Base-by-base conservation (phyloP, 2,329 filamentous ascomycete genomes). In the Claviceps lovelessii region DNA sequence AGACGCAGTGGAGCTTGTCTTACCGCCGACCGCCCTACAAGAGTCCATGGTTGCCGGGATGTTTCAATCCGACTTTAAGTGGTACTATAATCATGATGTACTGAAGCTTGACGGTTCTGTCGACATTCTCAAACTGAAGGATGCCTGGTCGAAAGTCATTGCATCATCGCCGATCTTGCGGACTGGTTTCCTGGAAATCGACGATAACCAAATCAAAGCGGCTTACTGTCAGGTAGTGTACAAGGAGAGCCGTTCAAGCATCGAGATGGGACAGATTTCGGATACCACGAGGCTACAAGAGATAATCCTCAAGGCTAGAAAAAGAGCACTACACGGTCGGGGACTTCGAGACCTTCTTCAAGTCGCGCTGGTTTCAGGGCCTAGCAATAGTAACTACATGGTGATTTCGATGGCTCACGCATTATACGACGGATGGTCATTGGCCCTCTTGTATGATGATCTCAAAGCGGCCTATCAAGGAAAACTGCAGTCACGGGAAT, bases 51-150 rank as follows among this genome's bases (percentile, higher is more conserved):
- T 94, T 3, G 83, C 84, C 0, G 86, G 88, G 57, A 95, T 95
- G 86, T 60, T 89, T 0, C 75, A 80, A 17, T 93, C 89, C 0
- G 74, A 80, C 3, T 91, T 86, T 61, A 71, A 75, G 11, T 78
- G 83, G 58, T 97, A 97, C 65, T 94, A 89, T 72, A 95, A 94
- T 58, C 84, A 93, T 55, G 87, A 95, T 61, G 69, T 91, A 2
- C 72, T 94, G 28, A 76, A 82, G 58, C 59, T 96, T 2, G 63
- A 69, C 0, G 58, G 72, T 0, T 66, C 70, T 0, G 72, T 83
- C 1, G 76, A 94, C 60, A 42, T 83, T 0, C 59, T 69, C 0
- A 75, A 62, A 49, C 72, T 95, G 0, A 72, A 75, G 41, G 52
- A 64, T 1, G 85, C 89, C 0, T 89, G 88, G 79, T 64, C 67